These are phyloP conservation scores for Lablab purpureus DNA, from an alignment of 306 rosid genomes.

Conservation along the genomic window DNA sequence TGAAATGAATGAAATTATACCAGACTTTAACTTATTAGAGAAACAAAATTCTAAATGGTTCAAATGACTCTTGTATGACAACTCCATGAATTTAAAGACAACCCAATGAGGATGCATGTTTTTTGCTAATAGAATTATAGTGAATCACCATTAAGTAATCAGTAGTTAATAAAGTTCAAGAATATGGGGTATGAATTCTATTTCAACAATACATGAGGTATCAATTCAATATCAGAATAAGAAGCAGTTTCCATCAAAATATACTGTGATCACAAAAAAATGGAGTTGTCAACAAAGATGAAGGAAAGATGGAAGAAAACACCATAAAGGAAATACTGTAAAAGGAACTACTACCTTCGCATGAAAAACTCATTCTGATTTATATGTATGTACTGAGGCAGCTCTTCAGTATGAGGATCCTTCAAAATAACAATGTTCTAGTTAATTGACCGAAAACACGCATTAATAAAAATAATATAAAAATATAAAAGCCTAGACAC, in stretches of 20 bases:
- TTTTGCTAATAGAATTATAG: background rate
- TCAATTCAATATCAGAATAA: background rate
- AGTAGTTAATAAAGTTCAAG: background rate
- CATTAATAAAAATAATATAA: background rate
- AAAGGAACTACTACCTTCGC: constrained; percentile 62
- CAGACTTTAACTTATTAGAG: constrained; percentile 9
- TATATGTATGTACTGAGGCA: constrained; percentile 68
- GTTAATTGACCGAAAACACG: constrained; percentile 38
- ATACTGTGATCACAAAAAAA: constrained; percentile 22
- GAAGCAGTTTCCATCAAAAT: constrained; percentile 14
- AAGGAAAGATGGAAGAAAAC: background rate
- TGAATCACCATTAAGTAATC: background rate
- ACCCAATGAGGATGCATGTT: background rate
- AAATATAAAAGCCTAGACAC: background rate
- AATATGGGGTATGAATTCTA: too few relatives aligned
- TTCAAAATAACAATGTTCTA: constrained; percentile 48
- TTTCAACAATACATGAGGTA: background rate
- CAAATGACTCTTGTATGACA: background rate
- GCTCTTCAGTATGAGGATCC: constrained; percentile 64
- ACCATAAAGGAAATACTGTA: constrained; percentile 6
- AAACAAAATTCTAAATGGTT: background rate
- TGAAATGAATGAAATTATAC: constrained; percentile 13
- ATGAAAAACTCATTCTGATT: constrained; percentile 72
- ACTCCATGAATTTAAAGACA: background rate
- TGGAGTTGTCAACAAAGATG: background rate